Base-by-base conservation (phyloP, 208 protist species). In the Phytomonas sp. region DNA sequence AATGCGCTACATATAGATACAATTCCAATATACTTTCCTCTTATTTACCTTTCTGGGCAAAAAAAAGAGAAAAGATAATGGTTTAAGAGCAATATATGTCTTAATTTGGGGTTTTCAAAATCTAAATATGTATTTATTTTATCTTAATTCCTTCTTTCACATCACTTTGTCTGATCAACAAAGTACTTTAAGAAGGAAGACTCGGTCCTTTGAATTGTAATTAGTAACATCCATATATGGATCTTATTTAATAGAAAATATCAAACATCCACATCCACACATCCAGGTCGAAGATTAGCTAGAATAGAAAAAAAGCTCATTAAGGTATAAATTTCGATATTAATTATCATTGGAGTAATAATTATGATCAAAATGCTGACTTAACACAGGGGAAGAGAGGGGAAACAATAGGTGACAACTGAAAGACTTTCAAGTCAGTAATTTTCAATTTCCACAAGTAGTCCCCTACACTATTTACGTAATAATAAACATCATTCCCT, bases 181-280 rank as follows among this genome's bases (percentile, higher is more conserved):
- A 36, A n/a, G 6, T 56, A 65, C 11, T 19, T 56, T 0, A 26
- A 65, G 11, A 49, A 56, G 12, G 19, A 34, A 16, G 33, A 16
- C 11, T 3, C 33, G 23, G 61, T 23, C 4, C 19, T 65, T n/a
- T 26, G 61, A 12, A 26, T 19, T 26, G 19, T 5, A 45, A 56
- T 65, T 52, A 45, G 12, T 60, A 65, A 65, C 8, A 49, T 56
- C 19, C 12, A 65, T 65, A 49, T 65, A 6, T 65, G 19, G 33
- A 49, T 65, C 8, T 65, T 65, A 49, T 60, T 65, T 65, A 6
- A 65, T 65, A 49, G 61, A 65, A 49, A 37, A 49, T 65, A 45
- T 26, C 23, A 4, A 65, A 65, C 61, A 49, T 60, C 33, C 12
- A 65, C 11, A 49, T 23, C 36, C 61, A 65, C 19, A 60, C 36